Conservation (phyloP, 495 filamentous ascomycete genomes). For the Saxophila tyrrhenica region DNA sequence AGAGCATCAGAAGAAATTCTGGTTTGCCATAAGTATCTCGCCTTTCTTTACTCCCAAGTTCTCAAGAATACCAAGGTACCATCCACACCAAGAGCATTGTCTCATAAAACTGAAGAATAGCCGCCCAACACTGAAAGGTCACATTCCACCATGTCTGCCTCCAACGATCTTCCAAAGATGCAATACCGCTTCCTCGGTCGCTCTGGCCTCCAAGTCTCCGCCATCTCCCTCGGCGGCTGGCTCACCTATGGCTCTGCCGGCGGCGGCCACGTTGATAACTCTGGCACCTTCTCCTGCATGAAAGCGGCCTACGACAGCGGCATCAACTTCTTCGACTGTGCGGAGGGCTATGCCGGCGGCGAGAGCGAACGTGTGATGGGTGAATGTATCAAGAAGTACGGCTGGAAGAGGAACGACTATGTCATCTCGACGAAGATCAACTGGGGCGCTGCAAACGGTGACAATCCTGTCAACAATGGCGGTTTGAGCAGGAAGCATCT, state of each 20-base stretch:
- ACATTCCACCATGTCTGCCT: background rate
- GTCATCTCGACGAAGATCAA: slow-evolving; percentile 83
- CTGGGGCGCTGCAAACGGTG: slow-evolving; percentile 50
- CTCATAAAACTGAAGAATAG: too few species aligned
- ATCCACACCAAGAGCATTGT: too few species aligned
- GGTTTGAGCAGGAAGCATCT: slow-evolving; percentile 79
- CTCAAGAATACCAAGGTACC: background rate
- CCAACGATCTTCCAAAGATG: slow-evolving; percentile 47
- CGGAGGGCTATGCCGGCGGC: slow-evolving; percentile 47
- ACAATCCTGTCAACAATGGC: slow-evolving; percentile 58
- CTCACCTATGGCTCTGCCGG: slow-evolving; percentile 44
- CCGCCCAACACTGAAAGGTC: too few species aligned
- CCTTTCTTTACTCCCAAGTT: too few species aligned
- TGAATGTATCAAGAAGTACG: slow-evolving; percentile 50
- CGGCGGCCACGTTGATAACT: slow-evolving; percentile 62
- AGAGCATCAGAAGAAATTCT: too few species aligned
- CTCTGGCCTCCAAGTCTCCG: slow-evolving; percentile 64
- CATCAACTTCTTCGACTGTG: slow-evolving; percentile 58
- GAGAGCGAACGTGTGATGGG: slow-evolving; percentile 68
- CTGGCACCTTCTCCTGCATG: slow-evolving; percentile 55
- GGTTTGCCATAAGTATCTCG: too few species aligned
- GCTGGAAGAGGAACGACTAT: slow-evolving; percentile 69
- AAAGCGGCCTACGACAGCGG: slow-evolving; percentile 66
- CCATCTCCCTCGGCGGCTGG: slow-evolving; percentile 63
- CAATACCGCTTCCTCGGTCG: slow-evolving; percentile 64